A percentile compares a stretch with the other conserved stretches of the same genome.
Conservation (phyloP, 768 basidiomycete genomes). For the Steccherinum ochraceum region DNA sequence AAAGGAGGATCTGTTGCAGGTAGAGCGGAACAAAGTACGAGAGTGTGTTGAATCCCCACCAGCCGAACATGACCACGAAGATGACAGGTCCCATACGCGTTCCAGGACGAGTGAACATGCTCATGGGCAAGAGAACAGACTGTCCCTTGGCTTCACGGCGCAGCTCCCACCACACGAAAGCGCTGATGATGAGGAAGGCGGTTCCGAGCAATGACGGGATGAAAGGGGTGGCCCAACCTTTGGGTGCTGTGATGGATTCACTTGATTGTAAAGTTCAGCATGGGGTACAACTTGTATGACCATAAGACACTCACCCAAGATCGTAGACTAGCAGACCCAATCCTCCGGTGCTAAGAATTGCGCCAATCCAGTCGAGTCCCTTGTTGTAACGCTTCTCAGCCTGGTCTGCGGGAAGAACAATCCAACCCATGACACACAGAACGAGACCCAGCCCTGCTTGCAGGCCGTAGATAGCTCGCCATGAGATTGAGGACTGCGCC, state of each 20-base stretch:
- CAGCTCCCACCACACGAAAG: constrained; percentile 25
- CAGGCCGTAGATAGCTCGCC: constrained; percentile 29
- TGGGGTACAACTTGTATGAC: background rate
- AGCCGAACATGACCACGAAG: constrained; percentile 26
- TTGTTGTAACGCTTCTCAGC: constrained; percentile 21
- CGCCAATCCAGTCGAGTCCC: constrained; percentile 31
- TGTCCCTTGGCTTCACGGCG: constrained; percentile 20
- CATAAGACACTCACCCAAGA: constrained; percentile 27
- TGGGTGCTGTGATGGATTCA: constrained; percentile 24
- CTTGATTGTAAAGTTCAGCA: too few species aligned
- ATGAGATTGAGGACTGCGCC: constrained; percentile 24
- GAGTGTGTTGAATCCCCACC: constrained; percentile 28
- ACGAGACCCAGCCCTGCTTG: constrained; percentile 25
- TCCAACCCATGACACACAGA: constrained; percentile 21
- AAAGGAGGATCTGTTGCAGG: constrained; percentile 26
- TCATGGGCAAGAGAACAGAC: constrained; percentile 27
- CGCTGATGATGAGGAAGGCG: constrained; percentile 21
- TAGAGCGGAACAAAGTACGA: constrained; percentile 26
- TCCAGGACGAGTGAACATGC: constrained; percentile 26
- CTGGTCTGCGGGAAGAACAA: constrained; percentile 15
- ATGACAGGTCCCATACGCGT: constrained; percentile 24
- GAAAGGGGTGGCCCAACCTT: constrained; percentile 28
- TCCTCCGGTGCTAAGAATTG: constrained; percentile 25
- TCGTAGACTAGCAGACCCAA: constrained; percentile 29
- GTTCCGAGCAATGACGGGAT: constrained; percentile 24